Evolutionary conservation across 768 basidiomycete species (phyloP).

Genomic region (Sporobolomyces phaffii): DNA sequence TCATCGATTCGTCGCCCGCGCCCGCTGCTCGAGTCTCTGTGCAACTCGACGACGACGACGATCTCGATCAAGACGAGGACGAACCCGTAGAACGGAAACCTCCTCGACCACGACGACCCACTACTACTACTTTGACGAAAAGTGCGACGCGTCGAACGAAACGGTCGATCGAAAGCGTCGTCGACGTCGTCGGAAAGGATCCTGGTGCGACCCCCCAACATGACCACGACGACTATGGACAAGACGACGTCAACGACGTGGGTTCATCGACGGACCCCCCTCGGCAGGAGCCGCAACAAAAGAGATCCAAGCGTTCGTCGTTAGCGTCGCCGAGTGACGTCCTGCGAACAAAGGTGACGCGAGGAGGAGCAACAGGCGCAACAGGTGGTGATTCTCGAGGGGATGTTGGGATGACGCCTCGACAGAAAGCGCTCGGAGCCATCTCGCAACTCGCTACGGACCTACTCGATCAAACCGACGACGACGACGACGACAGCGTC

Average conservation of each 20-base stretch:
- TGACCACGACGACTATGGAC: background rate
- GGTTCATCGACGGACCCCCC: background rate
- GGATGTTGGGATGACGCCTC: constrained; percentile 22
- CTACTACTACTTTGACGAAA: background rate
- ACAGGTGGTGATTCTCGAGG: too few species aligned
- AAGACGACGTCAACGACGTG: background rate
- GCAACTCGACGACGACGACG: background rate
- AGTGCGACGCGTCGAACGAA: background rate
- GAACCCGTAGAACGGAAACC: too few species aligned
- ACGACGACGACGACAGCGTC: background rate
- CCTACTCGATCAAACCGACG: background rate
- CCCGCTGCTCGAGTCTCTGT: background rate
- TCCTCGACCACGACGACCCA: too few species aligned
- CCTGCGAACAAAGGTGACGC: too few species aligned
- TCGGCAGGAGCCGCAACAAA: background rate
- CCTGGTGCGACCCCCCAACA: background rate
- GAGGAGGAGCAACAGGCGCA: background rate
- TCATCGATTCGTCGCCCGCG: too few species aligned
- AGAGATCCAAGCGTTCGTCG: background rate
- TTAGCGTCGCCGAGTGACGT: too few species aligned
- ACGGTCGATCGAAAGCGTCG: background rate
- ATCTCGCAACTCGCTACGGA: constrained; percentile 27
- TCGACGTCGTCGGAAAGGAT: background rate
- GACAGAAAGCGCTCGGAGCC: constrained; percentile 21
- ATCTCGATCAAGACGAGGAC: too few species aligned